These are phyloP conservation scores for Candida stauntonica DNA, from an alignment of 805 yeast genomes.

Conservation along the genomic window DNA sequence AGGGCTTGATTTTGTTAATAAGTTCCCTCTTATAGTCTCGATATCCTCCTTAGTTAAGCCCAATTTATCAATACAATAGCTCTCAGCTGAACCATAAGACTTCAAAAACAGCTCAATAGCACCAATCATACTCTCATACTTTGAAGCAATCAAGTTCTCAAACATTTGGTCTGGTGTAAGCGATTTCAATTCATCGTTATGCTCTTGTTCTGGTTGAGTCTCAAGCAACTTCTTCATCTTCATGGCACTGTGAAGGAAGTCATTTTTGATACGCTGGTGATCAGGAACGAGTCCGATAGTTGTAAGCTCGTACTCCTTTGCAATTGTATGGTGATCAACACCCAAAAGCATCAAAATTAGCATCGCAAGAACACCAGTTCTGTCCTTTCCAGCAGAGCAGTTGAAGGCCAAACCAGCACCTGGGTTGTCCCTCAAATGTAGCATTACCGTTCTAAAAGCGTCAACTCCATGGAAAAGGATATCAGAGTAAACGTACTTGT, in stretches of 20 bases:
- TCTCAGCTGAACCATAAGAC: constrained; percentile 50
- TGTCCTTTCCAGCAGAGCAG: constrained; percentile 85
- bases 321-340: constrained; percentile 59
- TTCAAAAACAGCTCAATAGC: constrained; percentile 49
- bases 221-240: constrained; percentile 7
- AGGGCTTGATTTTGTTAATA: constrained; percentile 23
- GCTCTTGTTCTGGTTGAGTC: constrained; percentile 3
- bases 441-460: constrained; percentile 47
- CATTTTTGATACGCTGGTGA: constrained; percentile 18
- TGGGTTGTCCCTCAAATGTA: constrained; percentile 50
- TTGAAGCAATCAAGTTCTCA: constrained; percentile 54
- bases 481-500: constrained; percentile 56
- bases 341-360: constrained; percentile 58
- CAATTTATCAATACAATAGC: constrained; percentile 41
- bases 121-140: constrained; percentile 65
- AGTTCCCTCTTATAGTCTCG: constrained; percentile 29
- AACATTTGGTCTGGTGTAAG: constrained; percentile 44
- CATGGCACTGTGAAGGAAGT: constrained; percentile 18
- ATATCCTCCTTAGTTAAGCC: constrained; percentile 45
- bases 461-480: constrained; percentile 47
- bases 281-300: constrained; percentile 56
- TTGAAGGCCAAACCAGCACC: constrained; percentile 56
- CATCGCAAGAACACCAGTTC: constrained; percentile 76
- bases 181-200: constrained; percentile 5
- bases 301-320: constrained; percentile 76